Percentiles rank a stretch among this genome's conserved stretches.
Evolutionary conservation across 2,329 filamentous ascomycete species (phyloP).

Genomic region (Cordyceps cateniannulata): DNA sequence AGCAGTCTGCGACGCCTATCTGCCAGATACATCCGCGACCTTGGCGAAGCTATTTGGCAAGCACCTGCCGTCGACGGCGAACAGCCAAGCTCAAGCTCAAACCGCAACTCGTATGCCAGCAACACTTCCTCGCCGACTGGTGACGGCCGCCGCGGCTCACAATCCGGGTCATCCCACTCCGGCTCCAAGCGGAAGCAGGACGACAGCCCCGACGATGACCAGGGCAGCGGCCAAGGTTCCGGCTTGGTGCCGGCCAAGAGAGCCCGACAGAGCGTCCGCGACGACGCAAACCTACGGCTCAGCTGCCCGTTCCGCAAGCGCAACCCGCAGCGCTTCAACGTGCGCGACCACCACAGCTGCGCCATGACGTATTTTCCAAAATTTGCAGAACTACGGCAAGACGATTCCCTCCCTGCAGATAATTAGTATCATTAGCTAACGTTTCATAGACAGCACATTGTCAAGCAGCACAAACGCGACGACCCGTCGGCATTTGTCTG

Average conservation of each 20-base stretch:
- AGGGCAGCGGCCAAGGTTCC: slow-evolving; percentile 22
- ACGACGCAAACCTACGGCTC: slow-evolving; percentile 32
- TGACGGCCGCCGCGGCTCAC: background rate
- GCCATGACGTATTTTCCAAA: slow-evolving; percentile 38
- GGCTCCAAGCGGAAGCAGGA: slow-evolving; percentile 14
- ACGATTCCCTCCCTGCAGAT: background rate
- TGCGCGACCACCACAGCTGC: slow-evolving; percentile 38
- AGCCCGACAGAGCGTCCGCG: slow-evolving; percentile 24
- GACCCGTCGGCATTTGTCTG: slow-evolving; percentile 35
- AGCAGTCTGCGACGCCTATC: slow-evolving; percentile 23
- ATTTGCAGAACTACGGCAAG: slow-evolving; percentile 33
- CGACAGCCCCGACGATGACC: slow-evolving; percentile 29
- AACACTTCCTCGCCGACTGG: background rate
- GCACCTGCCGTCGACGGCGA: background rate
- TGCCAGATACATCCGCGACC: slow-evolving; percentile 26
- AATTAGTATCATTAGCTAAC: too few relatives aligned
- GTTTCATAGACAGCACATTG: slow-evolving; percentile 31
- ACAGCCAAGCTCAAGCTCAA: background rate
- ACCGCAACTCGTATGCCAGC: background rate
- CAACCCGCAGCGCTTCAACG: slow-evolving; percentile 39
- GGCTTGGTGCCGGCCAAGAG: slow-evolving; percentile 25
- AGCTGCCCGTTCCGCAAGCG: slow-evolving; percentile 40
- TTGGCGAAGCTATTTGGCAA: slow-evolving; percentile 24
- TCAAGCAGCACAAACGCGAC: slow-evolving; percentile 37
- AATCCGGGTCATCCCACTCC: background rate